Percentiles rank a stretch among this genome's conserved stretches.
These are phyloP conservation scores for Yamadazyma sp. DNA, from an alignment of 1,139 yeast genomes.

Conservation along the genomic window DNA sequence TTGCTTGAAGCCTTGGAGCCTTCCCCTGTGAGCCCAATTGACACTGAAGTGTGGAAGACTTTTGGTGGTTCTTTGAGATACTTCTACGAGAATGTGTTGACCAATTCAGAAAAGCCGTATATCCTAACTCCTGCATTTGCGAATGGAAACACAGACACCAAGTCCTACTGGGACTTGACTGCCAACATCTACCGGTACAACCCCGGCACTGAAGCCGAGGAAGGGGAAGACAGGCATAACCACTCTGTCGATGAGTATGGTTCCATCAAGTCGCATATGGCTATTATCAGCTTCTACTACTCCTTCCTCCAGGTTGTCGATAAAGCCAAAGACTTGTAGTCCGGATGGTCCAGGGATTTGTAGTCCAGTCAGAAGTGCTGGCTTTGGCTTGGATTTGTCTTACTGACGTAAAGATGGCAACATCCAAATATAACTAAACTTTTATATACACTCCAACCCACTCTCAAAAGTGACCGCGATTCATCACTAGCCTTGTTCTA, in stretches of 20 bases:
- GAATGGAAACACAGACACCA: slow-evolving; percentile 46
- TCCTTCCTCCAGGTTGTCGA: slow-evolving; percentile 39
- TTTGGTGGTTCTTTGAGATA: slow-evolving; percentile 59
- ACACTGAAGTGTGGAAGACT: slow-evolving; percentile 50
- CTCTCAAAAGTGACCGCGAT: too few species aligned
- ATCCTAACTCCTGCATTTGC: slow-evolving; percentile 35
- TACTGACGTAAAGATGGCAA: too few species aligned
- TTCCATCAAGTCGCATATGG: slow-evolving; percentile 25
- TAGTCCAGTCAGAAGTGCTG: too few species aligned
- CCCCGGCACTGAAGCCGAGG: slow-evolving; percentile 24
- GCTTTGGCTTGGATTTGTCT: too few species aligned
- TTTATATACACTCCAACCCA: too few species aligned
- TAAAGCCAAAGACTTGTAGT: slow-evolving; percentile 2
- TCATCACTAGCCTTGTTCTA: too few species aligned
- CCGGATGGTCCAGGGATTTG: too few species aligned
- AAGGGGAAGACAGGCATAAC: slow-evolving; percentile 10
- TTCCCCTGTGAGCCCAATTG: slow-evolving; percentile 57
- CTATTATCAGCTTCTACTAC: slow-evolving; percentile 35
- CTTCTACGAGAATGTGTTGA: slow-evolving; percentile 50
- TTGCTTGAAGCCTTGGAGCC: slow-evolving; percentile 45
- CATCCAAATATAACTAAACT: too few species aligned
- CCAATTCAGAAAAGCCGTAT: slow-evolving; percentile 27
- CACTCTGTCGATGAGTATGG: slow-evolving; percentile 39
- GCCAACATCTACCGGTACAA: slow-evolving; percentile 36
- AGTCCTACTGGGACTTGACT: slow-evolving; percentile 41